A percentile compares a stretch with the other conserved stretches of the same genome.
phyloP scores from a whole-genome alignment of 192 early-diverging fungal genomes.

The Coemansia sp. region DNA sequence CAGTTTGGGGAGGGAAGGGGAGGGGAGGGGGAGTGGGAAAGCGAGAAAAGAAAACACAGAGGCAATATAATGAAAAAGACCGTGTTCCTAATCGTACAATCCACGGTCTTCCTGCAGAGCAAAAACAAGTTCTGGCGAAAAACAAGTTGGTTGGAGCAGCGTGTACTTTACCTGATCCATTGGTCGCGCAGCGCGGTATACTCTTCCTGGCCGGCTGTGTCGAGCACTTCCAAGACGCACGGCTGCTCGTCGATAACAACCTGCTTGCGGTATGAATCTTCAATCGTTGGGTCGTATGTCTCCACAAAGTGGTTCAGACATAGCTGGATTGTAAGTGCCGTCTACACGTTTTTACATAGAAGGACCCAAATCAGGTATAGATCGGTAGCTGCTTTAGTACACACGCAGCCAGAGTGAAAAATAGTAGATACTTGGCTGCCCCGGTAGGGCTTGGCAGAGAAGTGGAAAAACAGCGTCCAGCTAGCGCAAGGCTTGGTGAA shows the following conservation, averaged over 20 bases:
- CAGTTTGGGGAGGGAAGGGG: background rate
- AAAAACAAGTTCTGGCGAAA: background rate
- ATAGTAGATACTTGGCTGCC: too few relatives aligned
- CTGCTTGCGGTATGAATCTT: conserved; percentile 97
- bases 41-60: background rate
- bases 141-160: background rate
- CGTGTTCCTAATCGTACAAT: background rate
- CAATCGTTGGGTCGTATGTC: conserved; percentile 99
- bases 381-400: background rate
- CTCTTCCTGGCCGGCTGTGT: conserved; percentile 92
- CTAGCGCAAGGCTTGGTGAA: too few relatives aligned
- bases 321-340: conserved; percentile 67
- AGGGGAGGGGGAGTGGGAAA: background rate
- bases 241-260: conserved; percentile 96
- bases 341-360: conserved; percentile 38
- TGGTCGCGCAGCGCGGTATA: conserved; percentile 80
- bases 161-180: conserved; percentile 69
- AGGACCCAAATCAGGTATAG: background rate
- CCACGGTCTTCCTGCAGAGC: background rate
- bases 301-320: conserved; percentile 69
- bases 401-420: background rate
- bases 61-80: conserved; percentile 7
- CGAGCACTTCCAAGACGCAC: conserved; percentile 96
- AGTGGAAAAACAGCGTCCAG: too few relatives aligned
- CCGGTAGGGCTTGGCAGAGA: too few relatives aligned